Evolutionary conservation across 495 filamentous ascomycete species (phyloP).

Genomic region (Aspergillus sparsus): DNA sequence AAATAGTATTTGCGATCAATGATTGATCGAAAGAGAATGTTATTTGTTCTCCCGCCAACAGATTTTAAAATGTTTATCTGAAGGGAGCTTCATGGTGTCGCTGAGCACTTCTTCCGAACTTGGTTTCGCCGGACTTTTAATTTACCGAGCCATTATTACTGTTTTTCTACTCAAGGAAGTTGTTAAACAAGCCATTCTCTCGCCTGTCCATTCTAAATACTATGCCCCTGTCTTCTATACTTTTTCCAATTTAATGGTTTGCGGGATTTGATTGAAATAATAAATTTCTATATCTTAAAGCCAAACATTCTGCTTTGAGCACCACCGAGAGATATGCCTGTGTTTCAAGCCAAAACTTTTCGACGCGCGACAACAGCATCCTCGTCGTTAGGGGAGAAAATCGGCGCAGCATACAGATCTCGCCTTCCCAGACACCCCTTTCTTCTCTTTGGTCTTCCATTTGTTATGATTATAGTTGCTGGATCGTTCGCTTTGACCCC

Average conservation of each 20-base stretch:
- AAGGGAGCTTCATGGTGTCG: conserved; percentile 13
- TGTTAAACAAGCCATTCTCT: too few species aligned
- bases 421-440: conserved; percentile 76
- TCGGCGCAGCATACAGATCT: conserved; percentile 75
- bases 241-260: background rate
- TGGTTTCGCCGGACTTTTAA: conserved; percentile 20
- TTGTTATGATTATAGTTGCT: conserved; percentile 87
- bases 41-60: background rate
- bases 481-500: conserved; percentile 94
- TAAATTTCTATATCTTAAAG: background rate
- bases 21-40: background rate
- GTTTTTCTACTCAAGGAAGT: too few species aligned
- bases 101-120: conserved; percentile 13
- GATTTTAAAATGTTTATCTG: conserved; percentile 16
- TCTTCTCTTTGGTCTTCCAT: conserved; percentile 92
- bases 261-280: too few species aligned
- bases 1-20: background rate
- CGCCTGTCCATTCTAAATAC: too few species aligned
- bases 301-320: background rate
- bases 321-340: conserved; percentile 57
- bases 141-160: conserved; percentile 13
- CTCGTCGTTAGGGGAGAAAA: conserved; percentile 57
- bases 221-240: too few species aligned
- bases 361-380: conserved; percentile 48
- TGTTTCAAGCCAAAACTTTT: conserved; percentile 74